Percentiles rank a stretch among this genome's conserved stretches.
Conservation (phyloP, 2,329 filamentous ascomycete species). For the Colletotrichum spinosum region DNA sequence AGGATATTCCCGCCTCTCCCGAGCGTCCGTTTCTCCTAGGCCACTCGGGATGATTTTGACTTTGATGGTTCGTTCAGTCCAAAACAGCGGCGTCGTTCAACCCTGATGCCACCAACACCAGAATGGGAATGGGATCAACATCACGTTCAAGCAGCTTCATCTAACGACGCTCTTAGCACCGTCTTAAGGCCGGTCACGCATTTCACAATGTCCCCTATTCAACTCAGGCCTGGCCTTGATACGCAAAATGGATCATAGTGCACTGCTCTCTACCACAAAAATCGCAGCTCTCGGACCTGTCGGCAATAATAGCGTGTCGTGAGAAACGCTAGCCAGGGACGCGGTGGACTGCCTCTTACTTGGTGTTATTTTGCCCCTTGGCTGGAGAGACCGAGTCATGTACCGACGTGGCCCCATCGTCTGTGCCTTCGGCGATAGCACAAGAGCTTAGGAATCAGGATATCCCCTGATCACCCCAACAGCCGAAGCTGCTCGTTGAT, state of each 20-base stretch:
- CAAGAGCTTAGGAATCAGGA: neutral
- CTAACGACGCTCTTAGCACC: neutral
- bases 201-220: neutral
- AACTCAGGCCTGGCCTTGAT: no score
- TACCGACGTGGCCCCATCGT: neutral
- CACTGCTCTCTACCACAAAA: no score
- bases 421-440: conserved; percentile 22
- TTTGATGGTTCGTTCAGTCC: conserved; percentile 17
- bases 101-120: conserved; percentile 10
- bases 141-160: neutral
- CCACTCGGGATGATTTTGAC: neutral
- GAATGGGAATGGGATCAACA: conserved; percentile 18
- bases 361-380: conserved; percentile 13
- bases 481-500: conserved; percentile 8
- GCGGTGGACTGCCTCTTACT: neutral
- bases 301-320: conserved; percentile 12
- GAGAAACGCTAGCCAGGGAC: conserved; percentile 12
- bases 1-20: conserved; percentile 27
- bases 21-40: conserved; percentile 10
- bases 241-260: no score
- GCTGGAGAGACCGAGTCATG: conserved; percentile 15
- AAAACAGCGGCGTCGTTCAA: conserved; percentile 19
- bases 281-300: neutral
- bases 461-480: conserved; percentile 8
- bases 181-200: conserved; percentile 2